Percentiles rank a stretch among this genome's conserved stretches.
Conservation (phyloP, 2,329 filamentous ascomycete species). For the Didymella exigua region DNA sequence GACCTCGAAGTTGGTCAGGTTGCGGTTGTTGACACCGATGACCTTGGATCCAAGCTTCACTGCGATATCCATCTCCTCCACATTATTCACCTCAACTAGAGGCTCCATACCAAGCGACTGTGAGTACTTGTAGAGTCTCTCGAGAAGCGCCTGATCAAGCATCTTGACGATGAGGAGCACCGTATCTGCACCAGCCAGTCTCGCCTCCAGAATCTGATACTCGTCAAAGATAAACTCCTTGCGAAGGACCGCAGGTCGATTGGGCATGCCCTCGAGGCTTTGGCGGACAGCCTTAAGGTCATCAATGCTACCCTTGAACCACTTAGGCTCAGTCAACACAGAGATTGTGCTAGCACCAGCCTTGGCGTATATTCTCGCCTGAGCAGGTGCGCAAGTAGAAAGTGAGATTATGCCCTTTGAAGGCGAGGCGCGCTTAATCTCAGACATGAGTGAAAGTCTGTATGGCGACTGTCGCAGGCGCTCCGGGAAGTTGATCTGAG, state of each 20-base stretch:
- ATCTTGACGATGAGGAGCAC: constrained; percentile 98
- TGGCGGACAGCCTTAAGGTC: constrained; percentile 87
- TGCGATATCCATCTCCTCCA: constrained; percentile 88
- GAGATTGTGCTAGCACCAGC: constrained; percentile 97
- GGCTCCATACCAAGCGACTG: constrained; percentile 94
- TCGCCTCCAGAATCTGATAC: constrained; percentile 95
- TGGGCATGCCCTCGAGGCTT: constrained; percentile 87
- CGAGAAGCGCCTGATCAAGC: constrained; percentile 77
- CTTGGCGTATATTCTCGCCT: constrained; percentile 88
- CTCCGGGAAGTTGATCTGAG: constrained; percentile 78
- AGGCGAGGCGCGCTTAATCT: constrained; percentile 95
- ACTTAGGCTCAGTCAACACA: constrained; percentile 96
- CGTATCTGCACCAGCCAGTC: constrained; percentile 91
- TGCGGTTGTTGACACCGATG: constrained; percentile 97
- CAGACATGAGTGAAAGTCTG: constrained; percentile 91
- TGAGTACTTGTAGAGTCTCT: constrained; percentile 85
- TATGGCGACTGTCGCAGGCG: constrained; percentile 82
- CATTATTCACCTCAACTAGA: constrained; percentile 93
- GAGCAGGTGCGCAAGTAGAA: constrained; percentile 82
- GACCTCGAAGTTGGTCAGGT: constrained; percentile 94
- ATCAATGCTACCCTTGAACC: constrained; percentile 98
- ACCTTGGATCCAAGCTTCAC: constrained; percentile 85
- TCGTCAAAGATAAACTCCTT: constrained; percentile 99
- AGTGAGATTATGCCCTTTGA: constrained; percentile 95
- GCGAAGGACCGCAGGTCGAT: constrained; percentile 86